Base-by-base conservation (phyloP, 306 rosid species). In the Fragaria ananassa region DNA sequence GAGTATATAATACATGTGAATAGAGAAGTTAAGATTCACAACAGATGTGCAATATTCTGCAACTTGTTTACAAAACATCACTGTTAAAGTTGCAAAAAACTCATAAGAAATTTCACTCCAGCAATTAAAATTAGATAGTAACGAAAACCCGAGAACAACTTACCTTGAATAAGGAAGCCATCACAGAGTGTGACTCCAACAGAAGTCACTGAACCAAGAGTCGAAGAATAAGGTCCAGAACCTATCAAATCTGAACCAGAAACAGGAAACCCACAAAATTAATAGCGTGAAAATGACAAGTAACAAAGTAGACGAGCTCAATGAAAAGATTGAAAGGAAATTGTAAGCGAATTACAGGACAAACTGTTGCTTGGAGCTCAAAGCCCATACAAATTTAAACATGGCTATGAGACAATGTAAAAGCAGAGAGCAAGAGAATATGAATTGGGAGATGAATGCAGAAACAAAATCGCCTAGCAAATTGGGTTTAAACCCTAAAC, bases 101-200 rank as follows among this genome's bases (percentile, higher is more conserved):
- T 5, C 10, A 29, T 14, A 61, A 29, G 15, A 37, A 18, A 17
- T 35, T 64, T 9, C 70, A 64, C 5, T 8, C 14, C 27, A 64
- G 0, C 14, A 61, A 29, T 61, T 6, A 14, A 29, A 13, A 29
- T 47, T 47, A 47, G 50, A 3, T 12, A 50, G 34, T n/a, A 54
- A 1, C n/a, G 12, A 10, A 41, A 41, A 41, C 41, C 45, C 0
- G 15, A 46, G 58, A 60, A 18, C 25, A 3, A 49, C 27, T 75
- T 67, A 80, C 93, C 93, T 85, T 89, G 81, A 89, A 89, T 34
- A 89, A 73, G 29, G 79, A 85, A 74, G 93, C 93, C 93, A 89
- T 89, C 41, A 53, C 67, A 4, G 60, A 6, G 46, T 0, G 45
- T 1, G 34, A 44, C 78, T 34, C 42, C 54, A 58, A 61, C 44